Base-by-base conservation (phyloP, 495 filamentous ascomycete species). In the Daldinia grandis region DNA sequence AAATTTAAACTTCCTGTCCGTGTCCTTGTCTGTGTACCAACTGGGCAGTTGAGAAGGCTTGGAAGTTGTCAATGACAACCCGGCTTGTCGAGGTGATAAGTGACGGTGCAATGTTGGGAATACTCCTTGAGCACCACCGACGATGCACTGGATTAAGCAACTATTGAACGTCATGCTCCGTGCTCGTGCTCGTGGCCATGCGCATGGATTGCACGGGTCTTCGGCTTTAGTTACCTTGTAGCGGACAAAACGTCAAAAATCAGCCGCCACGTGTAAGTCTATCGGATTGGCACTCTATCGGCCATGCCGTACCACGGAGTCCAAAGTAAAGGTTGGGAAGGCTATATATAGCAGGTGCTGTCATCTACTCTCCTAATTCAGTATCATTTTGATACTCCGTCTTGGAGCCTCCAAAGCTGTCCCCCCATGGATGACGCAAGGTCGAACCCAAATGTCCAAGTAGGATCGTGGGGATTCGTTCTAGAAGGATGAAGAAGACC, bases 221-320 rank as follows among this genome's bases (percentile, higher is more conserved):
- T 56, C 57, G 59, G 64, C 57, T 58, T 44, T 30, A 21, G 33
- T 57, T 58, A 30, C 55, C 27, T 56, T 40, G 56, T 64, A 42
- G 68, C 68, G 62, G 50, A 50, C 40, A 57, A 66, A 28, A 57
- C 40, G 50, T 57, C 25, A 24, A 40, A 21, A 33, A 9, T 61
- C 58, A 21, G 47, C 21, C 17, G 55, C 66, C 55, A 64, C 60
- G 54, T 69, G 61, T 64, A 15, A 17, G 24, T 33, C 21, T 58
- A 60, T 37, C 19, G 55, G 21, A 12, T 62, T 58, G 44, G 35
- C 12, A 27, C 42, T 30, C n/a, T 53, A 4, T 71, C 68, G 62
- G 68, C 57, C 37, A 71, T 28, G 49, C 68, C 68, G 68, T 40
- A 66, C 62, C 49, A 31, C 40, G 56, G 50, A 57, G 27, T 31